phyloP scores from a whole-genome alignment of 1,139 yeast species.

The Pichia sp. region DNA sequence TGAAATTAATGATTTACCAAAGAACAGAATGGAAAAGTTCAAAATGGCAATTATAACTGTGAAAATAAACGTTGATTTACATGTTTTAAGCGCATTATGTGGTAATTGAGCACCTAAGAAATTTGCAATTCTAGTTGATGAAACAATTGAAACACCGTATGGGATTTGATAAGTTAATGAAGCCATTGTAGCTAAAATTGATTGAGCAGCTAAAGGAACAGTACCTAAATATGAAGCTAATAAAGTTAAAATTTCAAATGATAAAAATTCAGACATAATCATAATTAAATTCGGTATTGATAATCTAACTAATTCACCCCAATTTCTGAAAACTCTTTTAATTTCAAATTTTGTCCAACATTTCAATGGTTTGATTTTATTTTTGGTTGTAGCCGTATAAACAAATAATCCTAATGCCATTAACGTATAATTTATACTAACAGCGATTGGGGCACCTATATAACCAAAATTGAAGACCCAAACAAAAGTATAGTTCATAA shows the following conservation, averaged over 20 bases:
- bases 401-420: slow-evolving; percentile 44
- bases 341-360: slow-evolving; percentile 40
- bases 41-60: slow-evolving; percentile 38
- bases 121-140: slow-evolving; percentile 54
- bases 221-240: slow-evolving; percentile 53
- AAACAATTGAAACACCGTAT: slow-evolving; percentile 55
- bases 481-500: slow-evolving; percentile 43
- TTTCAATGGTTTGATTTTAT: slow-evolving; percentile 32
- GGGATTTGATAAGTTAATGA: slow-evolving; percentile 44
- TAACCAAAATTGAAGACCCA: slow-evolving; percentile 40
- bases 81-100: slow-evolving; percentile 39
- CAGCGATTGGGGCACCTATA: slow-evolving; percentile 55
- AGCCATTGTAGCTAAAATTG: slow-evolving; percentile 52
- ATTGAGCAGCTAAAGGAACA: slow-evolving; percentile 49
- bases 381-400: slow-evolving; percentile 38
- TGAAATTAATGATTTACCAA: slow-evolving; percentile 32
- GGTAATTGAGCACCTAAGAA: slow-evolving; percentile 51
- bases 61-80: slow-evolving; percentile 41
- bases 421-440: slow-evolving; percentile 49
- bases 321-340: slow-evolving; percentile 34
- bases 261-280: slow-evolving; percentile 55
- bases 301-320: slow-evolving; percentile 42
- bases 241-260: slow-evolving; percentile 51
- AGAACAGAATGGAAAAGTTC: slow-evolving; percentile 36
- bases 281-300: slow-evolving; percentile 54